Base-by-base conservation (phyloP, 371 early-diverging fungal species). In the Mortierella sp. region DNA sequence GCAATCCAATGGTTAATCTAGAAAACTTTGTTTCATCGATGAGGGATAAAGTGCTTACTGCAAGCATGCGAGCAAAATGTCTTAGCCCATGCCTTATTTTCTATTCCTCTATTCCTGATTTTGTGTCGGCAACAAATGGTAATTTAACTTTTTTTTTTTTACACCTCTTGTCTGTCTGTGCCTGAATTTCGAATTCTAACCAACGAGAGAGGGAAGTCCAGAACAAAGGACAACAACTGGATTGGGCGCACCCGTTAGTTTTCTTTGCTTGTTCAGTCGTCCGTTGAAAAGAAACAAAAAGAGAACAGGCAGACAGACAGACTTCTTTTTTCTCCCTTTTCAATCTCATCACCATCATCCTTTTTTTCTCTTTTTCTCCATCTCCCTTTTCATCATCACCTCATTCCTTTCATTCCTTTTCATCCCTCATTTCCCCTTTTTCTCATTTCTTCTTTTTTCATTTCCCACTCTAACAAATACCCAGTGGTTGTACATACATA, bases 61-160 rank as follows among this genome's bases (percentile, higher is more conserved):
- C n/a, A n/a, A n/a, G n/a, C n/a, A n/a, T n/a, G n/a, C n/a, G n/a
- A n/a, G n/a, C n/a, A n/a, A n/a, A n/a, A 13, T 48, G 48, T 52
- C 52, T 52, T 22, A 22, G 24, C 29, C 31, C 37, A 19, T 34
- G 37, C 61, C 58, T 19, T 31, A 58, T 34, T 2, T 58, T n/a
- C n/a, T n/a, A n/a, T n/a, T n/a, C n/a, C n/a, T n/a, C 61, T 61
- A 61, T 61, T 61, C 61, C 37, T 61, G 53, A 61, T 61, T 61
- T n/a, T n/a, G n/a, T n/a, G n/a, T n/a, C n/a, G 61, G 61, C 61
- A 39, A 22, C 22, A 34, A 39, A 61, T 55, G 14, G 29, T n/a
- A 52, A 52, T 61, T 58, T 34, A 58, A 34, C 58, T 58, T 58
- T 50, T 6, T n/a, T 9, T 50, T 14, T 58, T 34, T 58, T 19